These are phyloP conservation scores for Parathielavia hyrcaniae DNA, from an alignment of 495 filamentous ascomycete species.

Conservation along the genomic window DNA sequence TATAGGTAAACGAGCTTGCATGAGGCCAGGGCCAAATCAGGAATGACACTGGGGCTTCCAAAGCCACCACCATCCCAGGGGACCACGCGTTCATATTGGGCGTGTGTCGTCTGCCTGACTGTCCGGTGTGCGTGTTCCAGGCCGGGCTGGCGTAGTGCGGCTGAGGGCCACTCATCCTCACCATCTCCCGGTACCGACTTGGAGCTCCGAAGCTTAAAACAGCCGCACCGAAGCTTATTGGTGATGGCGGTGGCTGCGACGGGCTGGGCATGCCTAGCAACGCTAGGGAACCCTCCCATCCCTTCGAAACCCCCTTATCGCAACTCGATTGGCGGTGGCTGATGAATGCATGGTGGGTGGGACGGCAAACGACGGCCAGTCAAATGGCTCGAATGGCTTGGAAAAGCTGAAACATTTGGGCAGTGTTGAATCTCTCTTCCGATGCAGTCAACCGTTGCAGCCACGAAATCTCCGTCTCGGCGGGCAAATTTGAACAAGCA, in stretches of 20 bases:
- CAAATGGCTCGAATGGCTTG: neutral
- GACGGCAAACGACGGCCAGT: slow-evolving; percentile 6
- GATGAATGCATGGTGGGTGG: slow-evolving; percentile 7
- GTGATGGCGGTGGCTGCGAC: slow-evolving; percentile 21
- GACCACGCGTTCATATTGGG: slow-evolving; percentile 22
- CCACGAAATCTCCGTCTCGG: too few species aligned
- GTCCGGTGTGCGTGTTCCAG: slow-evolving; percentile 5
- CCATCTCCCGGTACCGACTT: slow-evolving; percentile 1
- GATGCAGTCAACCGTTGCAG: neutral
- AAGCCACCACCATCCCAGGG: neutral
- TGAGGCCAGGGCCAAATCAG: neutral
- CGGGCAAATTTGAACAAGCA: too few species aligned
- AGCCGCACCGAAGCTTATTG: slow-evolving; percentile 4
- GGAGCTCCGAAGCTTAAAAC: slow-evolving; percentile 20
- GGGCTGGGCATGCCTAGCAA: slow-evolving; percentile 6
- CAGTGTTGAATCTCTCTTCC: neutral
- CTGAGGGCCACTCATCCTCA: slow-evolving; percentile 24
- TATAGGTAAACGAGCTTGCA: neutral
- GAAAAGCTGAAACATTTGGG: neutral
- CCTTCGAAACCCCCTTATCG: slow-evolving; percentile 12
- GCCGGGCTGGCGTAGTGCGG: slow-evolving; percentile 28
- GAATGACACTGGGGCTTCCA: slow-evolving; percentile 11
- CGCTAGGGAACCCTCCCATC: slow-evolving; percentile 6
- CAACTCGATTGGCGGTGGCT: slow-evolving; percentile 23
- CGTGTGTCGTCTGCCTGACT: slow-evolving; percentile 5